phyloP scores from a whole-genome alignment of 2,329 filamentous ascomycete genomes.

The Ilyonectria sp. region DNA sequence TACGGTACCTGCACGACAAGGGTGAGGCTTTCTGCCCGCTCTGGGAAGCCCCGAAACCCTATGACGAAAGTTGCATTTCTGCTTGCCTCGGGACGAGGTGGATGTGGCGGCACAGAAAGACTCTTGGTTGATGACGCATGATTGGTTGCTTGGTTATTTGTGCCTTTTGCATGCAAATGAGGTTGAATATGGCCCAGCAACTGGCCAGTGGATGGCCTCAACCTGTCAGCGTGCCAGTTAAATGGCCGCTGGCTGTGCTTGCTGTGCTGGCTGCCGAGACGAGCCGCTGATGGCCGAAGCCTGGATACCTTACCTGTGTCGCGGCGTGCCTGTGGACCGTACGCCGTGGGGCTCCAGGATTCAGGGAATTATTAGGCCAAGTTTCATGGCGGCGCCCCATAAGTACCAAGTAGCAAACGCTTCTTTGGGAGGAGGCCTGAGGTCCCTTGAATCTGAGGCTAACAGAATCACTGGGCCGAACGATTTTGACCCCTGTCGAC shows the following conservation, averaged over 20 bases:
- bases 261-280: background rate
- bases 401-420: background rate
- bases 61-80: background rate
- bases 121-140: background rate
- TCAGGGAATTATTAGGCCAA: background rate
- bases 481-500: background rate
- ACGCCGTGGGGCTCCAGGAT: background rate
- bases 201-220: constrained; percentile 25
- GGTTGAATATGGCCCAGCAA: background rate
- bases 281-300: constrained; percentile 4
- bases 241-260: background rate
- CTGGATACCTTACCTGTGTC: background rate
- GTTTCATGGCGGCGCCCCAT: background rate
- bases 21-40: background rate
- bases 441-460: background rate
- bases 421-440: background rate
- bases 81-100: background rate
- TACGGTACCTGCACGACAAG: too few species aligned
- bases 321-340: background rate
- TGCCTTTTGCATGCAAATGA: background rate
- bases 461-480: background rate
- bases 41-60: background rate
- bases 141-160: background rate
- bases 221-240: constrained; percentile 24
- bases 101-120: background rate